These are phyloP conservation scores for Oenanthe javanica DNA, from an alignment of 140 eudicot species.

Conservation along the genomic window DNA sequence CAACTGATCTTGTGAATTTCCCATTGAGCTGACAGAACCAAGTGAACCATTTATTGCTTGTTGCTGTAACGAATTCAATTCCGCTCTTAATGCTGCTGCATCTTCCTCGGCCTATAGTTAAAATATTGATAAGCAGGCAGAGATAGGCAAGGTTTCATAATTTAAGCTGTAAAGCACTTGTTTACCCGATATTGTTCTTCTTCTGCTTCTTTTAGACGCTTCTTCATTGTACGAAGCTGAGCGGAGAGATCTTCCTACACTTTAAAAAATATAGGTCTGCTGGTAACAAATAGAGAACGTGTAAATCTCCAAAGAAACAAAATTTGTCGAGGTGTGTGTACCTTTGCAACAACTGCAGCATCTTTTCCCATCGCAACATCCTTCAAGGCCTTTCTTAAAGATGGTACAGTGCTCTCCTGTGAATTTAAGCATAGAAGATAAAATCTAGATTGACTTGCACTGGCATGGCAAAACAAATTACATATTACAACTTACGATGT, in stretches of 20 bases:
- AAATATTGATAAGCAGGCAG: constrained; percentile 16
- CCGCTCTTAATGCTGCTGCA: constrained; percentile 89
- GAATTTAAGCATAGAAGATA: constrained; percentile 8
- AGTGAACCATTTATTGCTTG: constrained; percentile 53
- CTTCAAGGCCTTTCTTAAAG: constrained; percentile 83
- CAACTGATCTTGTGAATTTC: constrained; percentile 62
- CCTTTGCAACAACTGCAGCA: constrained; percentile 99
- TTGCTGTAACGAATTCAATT: constrained; percentile 72
- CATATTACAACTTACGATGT: neutral
- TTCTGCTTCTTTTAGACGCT: constrained; percentile 89
- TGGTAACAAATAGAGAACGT: constrained; percentile 2
- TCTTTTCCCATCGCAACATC: constrained; percentile 99
- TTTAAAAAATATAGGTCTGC: constrained; percentile 16
- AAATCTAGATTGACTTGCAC: neutral
- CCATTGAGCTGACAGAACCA: constrained; percentile 41
- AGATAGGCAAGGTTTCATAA: neutral
- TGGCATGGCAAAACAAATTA: neutral
- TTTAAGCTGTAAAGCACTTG: constrained; percentile 4
- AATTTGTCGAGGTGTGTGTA: constrained; percentile 13
- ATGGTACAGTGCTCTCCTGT: constrained; percentile 87
- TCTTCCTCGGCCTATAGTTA: constrained; percentile 83
- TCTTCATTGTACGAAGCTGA: constrained; percentile 84
- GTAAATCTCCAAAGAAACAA: neutral
- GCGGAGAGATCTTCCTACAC: constrained; percentile 91
- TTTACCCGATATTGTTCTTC: constrained; percentile 93